Percentiles rank a stretch among this genome's conserved stretches.
Conservation (phyloP, 2,329 filamentous ascomycete genomes). For the Fusarium nelsonii region DNA sequence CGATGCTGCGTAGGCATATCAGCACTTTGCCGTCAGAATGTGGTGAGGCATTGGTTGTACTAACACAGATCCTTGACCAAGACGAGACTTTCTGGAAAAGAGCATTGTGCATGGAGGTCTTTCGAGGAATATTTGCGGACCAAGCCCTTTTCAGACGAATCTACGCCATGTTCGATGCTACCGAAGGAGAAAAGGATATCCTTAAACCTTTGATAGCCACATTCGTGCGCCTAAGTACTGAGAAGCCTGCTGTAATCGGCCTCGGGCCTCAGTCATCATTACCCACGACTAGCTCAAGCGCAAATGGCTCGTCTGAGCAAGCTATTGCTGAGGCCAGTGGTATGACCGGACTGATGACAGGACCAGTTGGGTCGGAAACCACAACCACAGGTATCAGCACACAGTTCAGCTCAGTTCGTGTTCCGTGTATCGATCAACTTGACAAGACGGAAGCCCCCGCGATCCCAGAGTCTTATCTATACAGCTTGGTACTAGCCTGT, state of each 20-base stretch:
- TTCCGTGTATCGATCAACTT: conserved; percentile 91
- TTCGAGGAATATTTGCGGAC: conserved; percentile 87
- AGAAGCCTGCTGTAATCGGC: conserved; percentile 90
- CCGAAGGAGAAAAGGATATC: conserved; percentile 78
- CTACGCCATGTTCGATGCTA: conserved; percentile 82
- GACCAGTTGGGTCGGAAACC: conserved; percentile 74
- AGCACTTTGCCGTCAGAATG: conserved; percentile 81
- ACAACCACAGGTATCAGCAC: conserved; percentile 83
- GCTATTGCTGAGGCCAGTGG: conserved; percentile 91
- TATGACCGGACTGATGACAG: conserved; percentile 86
- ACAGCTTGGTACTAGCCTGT: conserved; percentile 88
- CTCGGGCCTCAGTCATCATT: conserved; percentile 89
- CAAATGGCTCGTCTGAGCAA: conserved; percentile 76
- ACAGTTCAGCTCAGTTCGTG: conserved; percentile 89
- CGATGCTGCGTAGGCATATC: conserved; percentile 83
- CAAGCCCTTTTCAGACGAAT: conserved; percentile 82
- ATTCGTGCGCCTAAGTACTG: conserved; percentile 92
- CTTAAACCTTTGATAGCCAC: conserved; percentile 85
- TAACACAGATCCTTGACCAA: conserved; percentile 89
- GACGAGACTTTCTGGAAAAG: conserved; percentile 89
- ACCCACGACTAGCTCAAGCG: conserved; percentile 71
- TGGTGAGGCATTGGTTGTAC: conserved; percentile 81
- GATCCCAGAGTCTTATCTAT: conserved; percentile 93
- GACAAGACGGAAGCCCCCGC: conserved; percentile 88
- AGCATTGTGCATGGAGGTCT: conserved; percentile 90